Percentiles rank a stretch among this genome's conserved stretches.
Evolutionary conservation across 2,329 filamentous ascomycete species (phyloP).

Genomic region (Dendrostoma leiphaemia): DNA sequence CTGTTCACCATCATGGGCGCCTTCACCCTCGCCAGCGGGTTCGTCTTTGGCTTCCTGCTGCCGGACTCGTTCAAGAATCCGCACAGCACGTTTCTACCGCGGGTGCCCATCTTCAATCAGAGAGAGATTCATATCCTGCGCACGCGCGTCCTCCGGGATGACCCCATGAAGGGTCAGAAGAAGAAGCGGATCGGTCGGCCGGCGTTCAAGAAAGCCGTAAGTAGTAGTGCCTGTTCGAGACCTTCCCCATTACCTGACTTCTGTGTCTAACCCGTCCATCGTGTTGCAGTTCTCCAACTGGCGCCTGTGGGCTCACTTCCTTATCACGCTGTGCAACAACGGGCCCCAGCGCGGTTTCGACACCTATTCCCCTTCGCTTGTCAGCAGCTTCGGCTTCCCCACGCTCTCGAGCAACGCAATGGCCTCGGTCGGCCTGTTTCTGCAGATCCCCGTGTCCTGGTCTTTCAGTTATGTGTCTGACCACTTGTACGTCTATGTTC

Average conservation of each 20-base stretch:
- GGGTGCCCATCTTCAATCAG: slow-evolving; percentile 38
- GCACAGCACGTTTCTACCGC: too few relatives aligned
- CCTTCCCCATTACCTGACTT: too few relatives aligned
- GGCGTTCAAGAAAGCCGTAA: too few relatives aligned
- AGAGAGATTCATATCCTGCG: slow-evolving; percentile 40
- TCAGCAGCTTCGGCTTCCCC: slow-evolving; percentile 50
- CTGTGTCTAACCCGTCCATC: too few relatives aligned
- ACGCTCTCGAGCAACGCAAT: slow-evolving; percentile 47
- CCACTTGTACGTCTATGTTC: slow-evolving; percentile 39
- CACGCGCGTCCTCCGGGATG: slow-evolving; percentile 40
- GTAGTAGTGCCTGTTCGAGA: too few relatives aligned
- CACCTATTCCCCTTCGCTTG: slow-evolving; percentile 53
- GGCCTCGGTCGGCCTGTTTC: slow-evolving; percentile 52
- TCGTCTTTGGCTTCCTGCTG: slow-evolving; percentile 28
- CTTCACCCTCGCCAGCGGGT: slow-evolving; percentile 31
- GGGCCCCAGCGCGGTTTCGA: slow-evolving; percentile 46
- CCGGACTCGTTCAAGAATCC: too few relatives aligned
- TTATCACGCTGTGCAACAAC: slow-evolving; percentile 49
- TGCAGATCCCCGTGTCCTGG: slow-evolving; percentile 51
- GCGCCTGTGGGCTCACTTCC: slow-evolving; percentile 48
- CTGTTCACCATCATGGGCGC: slow-evolving; percentile 34
- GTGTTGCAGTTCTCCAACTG: too few relatives aligned
- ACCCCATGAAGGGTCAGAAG: slow-evolving; percentile 40
- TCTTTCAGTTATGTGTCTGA: slow-evolving; percentile 47
- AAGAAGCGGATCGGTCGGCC: too few relatives aligned